Evolutionary conservation across 1,284 basidiomycete genomes (phyloP), one percentile per base, ranked within the genome.

Genomic region (Lentinula novae-zelandiae): DNA sequence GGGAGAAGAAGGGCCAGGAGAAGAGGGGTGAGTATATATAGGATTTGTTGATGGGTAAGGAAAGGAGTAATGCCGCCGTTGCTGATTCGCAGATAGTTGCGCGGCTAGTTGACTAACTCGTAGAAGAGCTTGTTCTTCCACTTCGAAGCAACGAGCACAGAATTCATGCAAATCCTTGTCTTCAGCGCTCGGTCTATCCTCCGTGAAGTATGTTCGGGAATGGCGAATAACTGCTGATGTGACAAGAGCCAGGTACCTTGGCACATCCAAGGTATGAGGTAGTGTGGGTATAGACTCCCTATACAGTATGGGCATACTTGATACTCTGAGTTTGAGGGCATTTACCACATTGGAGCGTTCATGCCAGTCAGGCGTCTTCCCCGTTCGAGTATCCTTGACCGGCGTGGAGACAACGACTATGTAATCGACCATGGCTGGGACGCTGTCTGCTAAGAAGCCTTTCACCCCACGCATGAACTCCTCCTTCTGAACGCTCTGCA

Each of bases 391-490:
- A 40, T 82, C 80, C 13, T 73, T 66, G 20, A 73, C 69, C 5
- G 83, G 82, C 0, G 84, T 86, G 2, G 90, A 93, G 12, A 93
- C 84, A 38, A 82, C 78, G 20, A 78, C 68, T 65, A 93, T 82
- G 67, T 93, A 93, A 63, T 91, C 86, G 53, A 85, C 76, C 91
- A 93, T 93, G 33, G 79, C 81, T 6, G 80, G 77, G 31, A 82
- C 69, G 66, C 81, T 88, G 51, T 82, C 79, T 44, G 75, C 75
- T 15, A 90, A 74, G 71, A 91, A 90, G 58, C 82, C 81, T 69
- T 85, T 85, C 53, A 91, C 76, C 5, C 86, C 84, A 39, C 81
- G 78, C 88, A 90, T 90, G 65, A 84, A 86, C 38, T 85, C 82
- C 70, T 91, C 89, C 70, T 88, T 89, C 67, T 87, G 85, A 6